Evolutionary conservation across 306 rosid genomes (phyloP).

Genomic region (Dalbergia cultrata): DNA sequence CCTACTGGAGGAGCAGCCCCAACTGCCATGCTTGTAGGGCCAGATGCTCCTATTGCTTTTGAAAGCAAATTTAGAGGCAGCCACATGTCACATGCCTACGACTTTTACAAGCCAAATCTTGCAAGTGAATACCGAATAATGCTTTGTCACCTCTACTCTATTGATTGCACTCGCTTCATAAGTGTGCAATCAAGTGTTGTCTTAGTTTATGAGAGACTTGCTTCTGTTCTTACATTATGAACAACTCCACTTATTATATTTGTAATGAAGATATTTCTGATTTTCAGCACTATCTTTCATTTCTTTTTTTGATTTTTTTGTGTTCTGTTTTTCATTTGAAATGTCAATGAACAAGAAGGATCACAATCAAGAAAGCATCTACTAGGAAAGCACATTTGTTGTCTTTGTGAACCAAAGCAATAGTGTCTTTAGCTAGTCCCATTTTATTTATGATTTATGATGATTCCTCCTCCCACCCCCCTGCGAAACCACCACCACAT

Average conservation of each 20-base stretch:
- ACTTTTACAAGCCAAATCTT: constrained; percentile 88
- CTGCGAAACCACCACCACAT: too few relatives aligned
- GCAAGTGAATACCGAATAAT: constrained; percentile 91
- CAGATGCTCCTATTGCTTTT: constrained; percentile 83
- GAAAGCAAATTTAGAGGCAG: constrained; percentile 88
- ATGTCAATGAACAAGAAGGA: too few relatives aligned
- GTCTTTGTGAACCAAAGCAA: too few relatives aligned
- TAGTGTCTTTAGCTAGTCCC: too few relatives aligned
- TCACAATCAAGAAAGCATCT: too few relatives aligned
- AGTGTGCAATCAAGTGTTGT: not conserved
- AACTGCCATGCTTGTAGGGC: constrained; percentile 81
- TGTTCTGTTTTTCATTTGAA: too few relatives aligned
- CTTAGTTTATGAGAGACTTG: constrained; percentile 2
- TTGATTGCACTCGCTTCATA: constrained; percentile 3
- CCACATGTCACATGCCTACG: constrained; percentile 86
- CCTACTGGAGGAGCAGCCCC: constrained; percentile 99
- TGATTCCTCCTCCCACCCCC: too few relatives aligned
- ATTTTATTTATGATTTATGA: too few relatives aligned
- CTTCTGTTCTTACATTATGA: constrained; percentile 18
- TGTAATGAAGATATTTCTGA: too few relatives aligned
- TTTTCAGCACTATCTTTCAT: too few relatives aligned
- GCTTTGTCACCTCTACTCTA: constrained; percentile 8
- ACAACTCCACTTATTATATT: constrained; percentile 10
- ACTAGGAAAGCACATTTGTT: too few relatives aligned
- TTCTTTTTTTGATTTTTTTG: too few relatives aligned